Conservation (phyloP, 2,329 filamentous ascomycete genomes). For the Apiospora kogelbergensis region DNA sequence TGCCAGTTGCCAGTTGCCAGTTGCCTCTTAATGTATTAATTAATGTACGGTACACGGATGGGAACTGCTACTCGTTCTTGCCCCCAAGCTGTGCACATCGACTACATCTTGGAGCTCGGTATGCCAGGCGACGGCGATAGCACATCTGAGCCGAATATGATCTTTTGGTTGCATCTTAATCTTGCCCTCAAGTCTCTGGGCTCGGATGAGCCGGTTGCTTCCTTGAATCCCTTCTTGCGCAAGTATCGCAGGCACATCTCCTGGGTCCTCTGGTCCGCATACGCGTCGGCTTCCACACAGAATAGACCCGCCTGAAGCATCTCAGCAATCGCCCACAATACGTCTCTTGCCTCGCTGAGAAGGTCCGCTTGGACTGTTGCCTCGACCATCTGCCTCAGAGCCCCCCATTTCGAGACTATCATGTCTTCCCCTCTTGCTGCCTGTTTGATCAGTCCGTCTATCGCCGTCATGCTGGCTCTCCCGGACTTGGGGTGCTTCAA, state of each 20-base stretch:
- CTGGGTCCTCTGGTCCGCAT: conserved; percentile 34
- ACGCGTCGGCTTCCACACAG: conserved; percentile 38
- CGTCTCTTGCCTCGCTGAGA: conserved; percentile 44
- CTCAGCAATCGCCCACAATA: conserved; percentile 45
- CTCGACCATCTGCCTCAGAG: conserved; percentile 38
- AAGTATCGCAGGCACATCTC: conserved; percentile 43
- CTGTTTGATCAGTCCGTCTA: conserved; percentile 40
- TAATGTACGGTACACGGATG: too few relatives aligned
- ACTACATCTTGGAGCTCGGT: neutral
- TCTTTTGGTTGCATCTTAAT: neutral
- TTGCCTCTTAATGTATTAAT: too few relatives aligned
- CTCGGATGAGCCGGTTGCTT: neutral
- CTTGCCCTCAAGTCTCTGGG: neutral
- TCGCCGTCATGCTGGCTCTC: conserved; percentile 37
- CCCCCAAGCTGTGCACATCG: too few relatives aligned
- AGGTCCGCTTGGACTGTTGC: conserved; percentile 36
- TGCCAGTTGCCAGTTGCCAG: too few relatives aligned
- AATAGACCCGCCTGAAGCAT: conserved; percentile 44
- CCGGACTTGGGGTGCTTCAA: conserved; percentile 45
- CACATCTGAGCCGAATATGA: neutral
- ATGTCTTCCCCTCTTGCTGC: conserved; percentile 27
- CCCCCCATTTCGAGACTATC: conserved; percentile 38
- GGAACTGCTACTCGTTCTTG: too few relatives aligned
- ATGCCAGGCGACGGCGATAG: neutral
- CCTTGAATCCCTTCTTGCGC: conserved; percentile 25